Evolutionary conservation across 2,329 filamentous ascomycete species (phyloP).

Genomic region (Phoma herbarum): DNA sequence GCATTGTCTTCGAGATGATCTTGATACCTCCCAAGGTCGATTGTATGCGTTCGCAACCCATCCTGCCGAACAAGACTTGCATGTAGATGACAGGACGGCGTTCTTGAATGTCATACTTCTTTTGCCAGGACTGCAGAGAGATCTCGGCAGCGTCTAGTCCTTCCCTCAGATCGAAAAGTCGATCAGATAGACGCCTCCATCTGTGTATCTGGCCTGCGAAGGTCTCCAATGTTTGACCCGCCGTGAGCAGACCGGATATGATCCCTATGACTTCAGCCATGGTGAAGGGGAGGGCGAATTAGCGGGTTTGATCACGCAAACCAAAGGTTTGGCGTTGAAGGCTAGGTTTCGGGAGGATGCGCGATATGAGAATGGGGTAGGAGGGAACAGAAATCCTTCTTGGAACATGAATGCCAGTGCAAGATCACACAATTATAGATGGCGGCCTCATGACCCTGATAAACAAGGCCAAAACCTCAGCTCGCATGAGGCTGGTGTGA

Average conservation of each 20-base stretch:
- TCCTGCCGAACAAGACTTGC: constrained; percentile 34
- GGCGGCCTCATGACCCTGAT: constrained; percentile 24
- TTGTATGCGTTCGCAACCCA: constrained; percentile 32
- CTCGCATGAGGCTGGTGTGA: constrained; percentile 21
- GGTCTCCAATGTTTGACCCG: constrained; percentile 26
- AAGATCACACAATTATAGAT: not conserved
- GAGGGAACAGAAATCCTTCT: not conserved
- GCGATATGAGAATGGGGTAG: not conserved
- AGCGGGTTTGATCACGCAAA: not conserved
- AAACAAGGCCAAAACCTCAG: constrained; percentile 30
- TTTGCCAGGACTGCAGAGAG: constrained; percentile 35
- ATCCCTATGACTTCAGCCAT: constrained; percentile 31
- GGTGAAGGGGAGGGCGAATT: too few species aligned
- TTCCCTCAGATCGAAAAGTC: constrained; percentile 36
- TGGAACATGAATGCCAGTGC: not conserved
- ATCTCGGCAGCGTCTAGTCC: constrained; percentile 30
- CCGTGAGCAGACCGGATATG: constrained; percentile 28
- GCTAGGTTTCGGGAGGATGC: not conserved
- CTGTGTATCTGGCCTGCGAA: constrained; percentile 31
- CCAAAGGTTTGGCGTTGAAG: not conserved
- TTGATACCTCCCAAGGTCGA: constrained; percentile 11
- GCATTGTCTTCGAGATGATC: constrained; percentile 21
- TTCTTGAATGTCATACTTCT: constrained; percentile 34
- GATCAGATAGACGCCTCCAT: constrained; percentile 33
- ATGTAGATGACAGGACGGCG: constrained; percentile 31